phyloP scores from a whole-genome alignment of 2,329 filamentous ascomycete genomes.

The Aspergillus versicolor region DNA sequence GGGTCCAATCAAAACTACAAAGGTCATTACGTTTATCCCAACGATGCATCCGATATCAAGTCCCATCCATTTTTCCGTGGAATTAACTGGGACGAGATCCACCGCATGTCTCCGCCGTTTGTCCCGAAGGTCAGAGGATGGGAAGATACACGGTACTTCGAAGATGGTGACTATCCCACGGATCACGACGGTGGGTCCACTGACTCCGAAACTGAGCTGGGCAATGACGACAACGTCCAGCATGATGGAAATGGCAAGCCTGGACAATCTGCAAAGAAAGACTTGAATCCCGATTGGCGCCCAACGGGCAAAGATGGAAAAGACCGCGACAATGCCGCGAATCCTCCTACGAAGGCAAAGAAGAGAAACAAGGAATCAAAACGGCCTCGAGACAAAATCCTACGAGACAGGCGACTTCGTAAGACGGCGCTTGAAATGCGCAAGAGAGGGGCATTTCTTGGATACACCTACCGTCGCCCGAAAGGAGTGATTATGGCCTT shows the following conservation, averaged over 20 bases:
- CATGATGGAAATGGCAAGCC: not conserved
- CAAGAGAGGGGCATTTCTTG: slow-evolving; percentile 80
- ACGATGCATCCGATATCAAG: slow-evolving; percentile 89
- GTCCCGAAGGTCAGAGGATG: slow-evolving; percentile 67
- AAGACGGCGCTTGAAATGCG: slow-evolving; percentile 73
- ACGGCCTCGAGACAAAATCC: slow-evolving; percentile 77
- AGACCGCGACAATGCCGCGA: slow-evolving; percentile 43
- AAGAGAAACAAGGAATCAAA: slow-evolving; percentile 67
- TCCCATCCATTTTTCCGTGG: slow-evolving; percentile 80
- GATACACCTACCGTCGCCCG: slow-evolving; percentile 74
- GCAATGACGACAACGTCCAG: slow-evolving; percentile 6
- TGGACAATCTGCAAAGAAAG: slow-evolving; percentile 20
- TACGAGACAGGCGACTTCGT: slow-evolving; percentile 70
- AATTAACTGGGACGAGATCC: slow-evolving; percentile 74
- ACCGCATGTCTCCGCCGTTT: slow-evolving; percentile 72
- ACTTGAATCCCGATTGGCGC: not conserved
- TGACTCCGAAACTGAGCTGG: slow-evolving; percentile 12
- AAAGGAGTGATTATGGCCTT: slow-evolving; percentile 36
- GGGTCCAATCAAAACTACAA: slow-evolving; percentile 41
- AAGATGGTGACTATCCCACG: slow-evolving; percentile 64
- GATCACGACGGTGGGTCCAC: slow-evolving; percentile 15
- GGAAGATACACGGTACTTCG: slow-evolving; percentile 86
- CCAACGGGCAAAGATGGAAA: slow-evolving; percentile 20
- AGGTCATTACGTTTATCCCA: slow-evolving; percentile 70
- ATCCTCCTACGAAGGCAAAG: slow-evolving; percentile 10